phyloP scores from a whole-genome alignment of 257 asterid species.

The Rubia yunnanensis region DNA sequence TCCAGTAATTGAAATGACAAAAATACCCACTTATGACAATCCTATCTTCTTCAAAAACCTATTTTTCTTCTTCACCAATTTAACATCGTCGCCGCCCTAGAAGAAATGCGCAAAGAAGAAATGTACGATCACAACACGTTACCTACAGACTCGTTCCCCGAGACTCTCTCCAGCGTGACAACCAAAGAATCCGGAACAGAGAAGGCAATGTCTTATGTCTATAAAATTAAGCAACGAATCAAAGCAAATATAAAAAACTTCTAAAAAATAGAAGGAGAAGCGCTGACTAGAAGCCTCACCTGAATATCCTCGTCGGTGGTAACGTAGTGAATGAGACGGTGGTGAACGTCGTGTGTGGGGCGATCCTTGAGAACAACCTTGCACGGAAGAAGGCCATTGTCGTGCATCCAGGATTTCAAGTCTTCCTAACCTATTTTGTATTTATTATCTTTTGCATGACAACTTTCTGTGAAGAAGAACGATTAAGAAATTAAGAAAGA shows the following conservation, averaged over 20 bases:
- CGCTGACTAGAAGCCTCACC: slow-evolving; percentile 26
- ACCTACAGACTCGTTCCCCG: slow-evolving; percentile 89
- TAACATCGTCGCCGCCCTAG: too few relatives aligned
- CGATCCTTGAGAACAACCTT: slow-evolving; percentile 68
- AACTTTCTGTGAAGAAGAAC: too few relatives aligned
- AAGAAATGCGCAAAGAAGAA: background rate
- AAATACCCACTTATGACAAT: too few relatives aligned
- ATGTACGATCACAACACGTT: slow-evolving; percentile 19
- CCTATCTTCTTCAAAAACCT: too few relatives aligned
- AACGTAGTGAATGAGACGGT: slow-evolving; percentile 68
- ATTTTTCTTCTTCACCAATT: too few relatives aligned
- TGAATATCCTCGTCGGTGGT: slow-evolving; percentile 90
- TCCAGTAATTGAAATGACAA: too few relatives aligned
- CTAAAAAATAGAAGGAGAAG: background rate
- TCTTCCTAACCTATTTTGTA: too few relatives aligned
- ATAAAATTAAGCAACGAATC: slow-evolving; percentile 5
- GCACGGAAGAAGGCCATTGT: slow-evolving; percentile 81
- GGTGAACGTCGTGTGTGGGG: slow-evolving; percentile 55
- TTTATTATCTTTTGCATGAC: too few relatives aligned
- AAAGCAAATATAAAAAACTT: background rate
- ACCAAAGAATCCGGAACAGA: slow-evolving; percentile 81
- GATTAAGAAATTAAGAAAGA: too few relatives aligned
- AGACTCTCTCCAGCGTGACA: slow-evolving; percentile 91
- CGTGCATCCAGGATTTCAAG: slow-evolving; percentile 89
- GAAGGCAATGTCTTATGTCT: slow-evolving; percentile 85